phyloP scores from a whole-genome alignment of 1,284 basidiomycete species.

The Heimioporus retisporus region DNA sequence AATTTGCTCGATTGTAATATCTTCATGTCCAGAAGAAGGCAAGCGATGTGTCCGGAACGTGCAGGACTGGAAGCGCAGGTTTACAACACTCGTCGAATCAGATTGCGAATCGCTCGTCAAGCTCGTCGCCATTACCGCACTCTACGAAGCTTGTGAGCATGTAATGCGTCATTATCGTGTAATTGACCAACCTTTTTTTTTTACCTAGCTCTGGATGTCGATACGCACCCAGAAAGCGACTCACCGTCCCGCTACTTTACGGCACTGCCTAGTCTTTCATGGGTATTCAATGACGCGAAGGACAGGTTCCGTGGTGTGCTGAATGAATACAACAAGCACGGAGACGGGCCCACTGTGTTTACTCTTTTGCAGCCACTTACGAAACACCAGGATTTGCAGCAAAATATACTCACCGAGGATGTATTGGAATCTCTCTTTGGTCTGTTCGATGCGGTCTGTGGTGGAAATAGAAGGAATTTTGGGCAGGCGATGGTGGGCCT shows the following conservation, averaged over 20 bases:
- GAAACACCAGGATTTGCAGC: no score
- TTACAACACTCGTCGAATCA: constrained; percentile 28
- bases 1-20: not conserved
- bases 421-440: no score
- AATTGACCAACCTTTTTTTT: no score
- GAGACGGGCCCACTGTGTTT: constrained; percentile 24
- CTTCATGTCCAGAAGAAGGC: constrained; percentile 31
- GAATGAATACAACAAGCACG: not conserved
- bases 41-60: constrained; percentile 28
- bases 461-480: no score
- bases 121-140: constrained; percentile 23
- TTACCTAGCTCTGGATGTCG: no score
- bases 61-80: constrained; percentile 16
- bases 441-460: no score
- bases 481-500: constrained; percentile 5
- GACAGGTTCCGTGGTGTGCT: constrained; percentile 20
- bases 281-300: constrained; percentile 22
- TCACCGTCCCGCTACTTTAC: no score
- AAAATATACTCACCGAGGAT: no score
- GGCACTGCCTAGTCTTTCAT: not conserved
- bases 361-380: no score
- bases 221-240: no score
- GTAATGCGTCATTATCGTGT: no score
- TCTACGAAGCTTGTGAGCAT: constrained; percentile 35
- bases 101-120: constrained; percentile 14